Evolutionary conservation across 495 filamentous ascomycete genomes (phyloP).

Genomic region (Thozetella sp.): DNA sequence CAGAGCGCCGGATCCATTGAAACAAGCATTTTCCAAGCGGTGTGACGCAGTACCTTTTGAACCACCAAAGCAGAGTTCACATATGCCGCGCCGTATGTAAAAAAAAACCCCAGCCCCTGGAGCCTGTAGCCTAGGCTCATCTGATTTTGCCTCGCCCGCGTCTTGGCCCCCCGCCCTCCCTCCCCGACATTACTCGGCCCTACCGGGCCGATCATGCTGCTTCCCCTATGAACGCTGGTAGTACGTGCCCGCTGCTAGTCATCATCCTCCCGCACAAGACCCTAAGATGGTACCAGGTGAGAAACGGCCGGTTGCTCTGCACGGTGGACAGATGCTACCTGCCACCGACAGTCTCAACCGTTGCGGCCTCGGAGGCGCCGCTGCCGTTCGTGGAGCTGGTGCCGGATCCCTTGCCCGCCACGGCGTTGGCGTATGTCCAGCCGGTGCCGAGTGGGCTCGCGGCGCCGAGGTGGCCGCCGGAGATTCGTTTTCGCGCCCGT

Average conservation of each 20-base stretch:
- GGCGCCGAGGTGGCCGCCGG: slow-evolving; percentile 27
- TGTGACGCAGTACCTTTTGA: background rate
- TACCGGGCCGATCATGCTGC: background rate
- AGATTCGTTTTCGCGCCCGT: slow-evolving; percentile 40
- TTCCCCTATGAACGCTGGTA: too few relatives aligned
- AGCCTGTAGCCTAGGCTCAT: background rate
- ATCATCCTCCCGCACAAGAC: too few relatives aligned
- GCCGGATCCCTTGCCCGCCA: slow-evolving; percentile 22
- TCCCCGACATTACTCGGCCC: background rate
- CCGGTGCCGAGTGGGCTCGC: slow-evolving; percentile 29
- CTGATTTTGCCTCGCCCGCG: background rate
- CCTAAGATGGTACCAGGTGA: too few relatives aligned
- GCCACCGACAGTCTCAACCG: slow-evolving; percentile 19
- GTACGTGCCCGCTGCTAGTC: too few relatives aligned
- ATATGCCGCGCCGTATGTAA: background rate
- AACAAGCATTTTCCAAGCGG: background rate
- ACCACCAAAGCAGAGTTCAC: background rate
- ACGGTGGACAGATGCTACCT: slow-evolving; percentile 12
- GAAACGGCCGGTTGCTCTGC: too few relatives aligned
- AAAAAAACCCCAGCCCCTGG: too few relatives aligned
- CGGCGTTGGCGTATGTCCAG: slow-evolving; percentile 39
- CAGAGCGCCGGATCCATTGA: background rate
- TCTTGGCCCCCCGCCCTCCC: background rate
- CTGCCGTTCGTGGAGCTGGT: slow-evolving; percentile 12
- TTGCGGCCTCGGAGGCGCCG: slow-evolving; percentile 6